Evolutionary conservation across 768 basidiomycete species (phyloP).

Genomic region (Termitomyces sp.): DNA sequence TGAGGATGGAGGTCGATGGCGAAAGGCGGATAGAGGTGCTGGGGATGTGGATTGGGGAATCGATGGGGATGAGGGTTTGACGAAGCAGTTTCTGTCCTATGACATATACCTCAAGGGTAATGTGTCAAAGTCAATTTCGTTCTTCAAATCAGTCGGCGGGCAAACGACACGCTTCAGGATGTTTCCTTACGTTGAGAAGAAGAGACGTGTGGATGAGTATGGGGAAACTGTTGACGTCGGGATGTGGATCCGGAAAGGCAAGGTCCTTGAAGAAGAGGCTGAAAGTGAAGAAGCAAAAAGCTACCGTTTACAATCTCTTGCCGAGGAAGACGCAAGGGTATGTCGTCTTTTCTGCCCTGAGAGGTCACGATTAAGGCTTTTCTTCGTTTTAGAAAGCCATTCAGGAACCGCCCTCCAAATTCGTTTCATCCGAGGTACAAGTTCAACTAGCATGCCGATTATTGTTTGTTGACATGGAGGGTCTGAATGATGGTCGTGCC

Average conservation of each 20-base stretch:
- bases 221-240: slow-evolving; percentile 95
- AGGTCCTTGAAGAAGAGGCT: slow-evolving; percentile 84
- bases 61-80: slow-evolving; percentile 71
- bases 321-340: slow-evolving; percentile 83
- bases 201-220: slow-evolving; percentile 88
- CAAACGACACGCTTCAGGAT: slow-evolving; percentile 85
- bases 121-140: slow-evolving; percentile 77
- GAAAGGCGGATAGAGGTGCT: slow-evolving; percentile 41
- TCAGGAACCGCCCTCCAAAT: slow-evolving; percentile 90
- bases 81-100: slow-evolving; percentile 76
- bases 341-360: neutral
- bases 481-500: slow-evolving; percentile 92
- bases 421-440: slow-evolving; percentile 65
- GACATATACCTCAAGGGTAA: slow-evolving; percentile 99
- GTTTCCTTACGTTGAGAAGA: slow-evolving; percentile 96
- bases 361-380: neutral
- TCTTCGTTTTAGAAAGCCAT: slow-evolving; percentile 49
- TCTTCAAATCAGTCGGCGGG: slow-evolving; percentile 74
- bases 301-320: slow-evolving; percentile 54
- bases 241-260: slow-evolving; percentile 91
- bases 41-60: slow-evolving; percentile 64
- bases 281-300: slow-evolving; percentile 80
- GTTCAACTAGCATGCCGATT: slow-evolving; percentile 83
- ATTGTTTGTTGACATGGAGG: slow-evolving; percentile 94
- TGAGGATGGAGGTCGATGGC: slow-evolving; percentile 21